Conservation (phyloP, 129 eudicot species). For the Oenanthe sinensis region DNA sequence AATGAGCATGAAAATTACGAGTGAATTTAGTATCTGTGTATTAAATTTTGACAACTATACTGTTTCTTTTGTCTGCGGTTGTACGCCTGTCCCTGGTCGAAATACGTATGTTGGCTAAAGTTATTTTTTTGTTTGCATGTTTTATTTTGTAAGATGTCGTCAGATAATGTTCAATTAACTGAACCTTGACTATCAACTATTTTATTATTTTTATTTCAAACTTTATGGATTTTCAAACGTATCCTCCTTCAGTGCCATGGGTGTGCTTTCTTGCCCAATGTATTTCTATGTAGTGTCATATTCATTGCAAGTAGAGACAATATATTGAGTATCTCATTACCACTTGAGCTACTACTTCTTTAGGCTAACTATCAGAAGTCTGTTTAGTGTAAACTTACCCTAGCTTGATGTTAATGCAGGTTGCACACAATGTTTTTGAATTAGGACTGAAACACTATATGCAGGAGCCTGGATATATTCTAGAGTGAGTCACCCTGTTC, state of each 20-base stretch:
- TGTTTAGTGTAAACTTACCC: too few relatives aligned
- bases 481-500: conserved; percentile 54
- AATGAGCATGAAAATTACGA: neutral
- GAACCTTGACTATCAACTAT: neutral
- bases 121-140: neutral
- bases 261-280: neutral
- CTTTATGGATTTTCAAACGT: neutral
- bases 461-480: conserved; percentile 98
- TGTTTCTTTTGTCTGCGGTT: neutral
- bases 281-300: neutral
- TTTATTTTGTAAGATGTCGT: neutral
- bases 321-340: neutral
- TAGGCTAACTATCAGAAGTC: neutral
- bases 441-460: conserved; percentile 84
- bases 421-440: conserved; percentile 93
- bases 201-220: neutral
- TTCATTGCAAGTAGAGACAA: neutral
- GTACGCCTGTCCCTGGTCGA: neutral
- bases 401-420: conserved; percentile 31
- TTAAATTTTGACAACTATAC: neutral
- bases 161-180: neutral
- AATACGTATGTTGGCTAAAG: neutral
- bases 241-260: neutral
- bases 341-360: neutral
- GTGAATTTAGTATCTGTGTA: neutral